These are phyloP conservation scores for Phytophthora tubulina DNA, from an alignment of 352 stramenopile species.

Conservation along the genomic window DNA sequence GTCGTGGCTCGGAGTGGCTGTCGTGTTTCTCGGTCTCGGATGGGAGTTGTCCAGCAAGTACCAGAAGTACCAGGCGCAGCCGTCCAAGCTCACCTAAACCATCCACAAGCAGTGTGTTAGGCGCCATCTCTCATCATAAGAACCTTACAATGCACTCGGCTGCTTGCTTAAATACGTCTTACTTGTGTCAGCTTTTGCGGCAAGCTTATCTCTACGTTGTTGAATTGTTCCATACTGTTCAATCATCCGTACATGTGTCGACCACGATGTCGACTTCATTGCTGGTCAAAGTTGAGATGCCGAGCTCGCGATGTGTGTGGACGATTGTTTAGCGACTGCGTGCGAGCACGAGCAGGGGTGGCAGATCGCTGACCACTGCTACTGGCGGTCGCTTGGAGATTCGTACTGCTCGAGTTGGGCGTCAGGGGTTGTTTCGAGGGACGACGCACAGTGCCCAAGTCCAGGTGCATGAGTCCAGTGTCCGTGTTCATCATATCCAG, in stretches of 20 bases:
- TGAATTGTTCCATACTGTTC: constrained; percentile 5
- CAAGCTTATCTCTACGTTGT: constrained; percentile 11
- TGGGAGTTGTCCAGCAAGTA: constrained; percentile 90
- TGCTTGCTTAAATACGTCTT: constrained; percentile 26
- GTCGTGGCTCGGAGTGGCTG: constrained; percentile 92
- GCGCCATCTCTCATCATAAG: constrained; percentile 37
- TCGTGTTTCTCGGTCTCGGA: constrained; percentile 93
- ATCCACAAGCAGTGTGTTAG: constrained; percentile 19
- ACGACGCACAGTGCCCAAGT: constrained; percentile 62
- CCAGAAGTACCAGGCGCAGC: constrained; percentile 82
- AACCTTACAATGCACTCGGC: constrained; percentile 34
- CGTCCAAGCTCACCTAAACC: constrained; percentile 43
- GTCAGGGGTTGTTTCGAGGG: constrained; percentile 42
- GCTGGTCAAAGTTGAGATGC: constrained; percentile 36
- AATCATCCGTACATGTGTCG: constrained; percentile 1
- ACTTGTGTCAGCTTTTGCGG: background rate
- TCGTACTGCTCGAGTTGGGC: constrained; percentile 36
- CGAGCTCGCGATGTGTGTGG: constrained; percentile 2
- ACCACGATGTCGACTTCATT: constrained; percentile 16
- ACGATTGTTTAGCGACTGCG: constrained; percentile 45
- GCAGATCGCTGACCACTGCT: constrained; percentile 24
- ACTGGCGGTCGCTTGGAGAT: constrained; percentile 15
- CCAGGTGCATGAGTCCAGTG: constrained; percentile 86
- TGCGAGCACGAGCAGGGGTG: constrained; percentile 43
- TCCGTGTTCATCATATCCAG: constrained; percentile 87